These are phyloP conservation scores for Lablab purpureus DNA, from an alignment of 306 rosid genomes.

Conservation along the genomic window DNA sequence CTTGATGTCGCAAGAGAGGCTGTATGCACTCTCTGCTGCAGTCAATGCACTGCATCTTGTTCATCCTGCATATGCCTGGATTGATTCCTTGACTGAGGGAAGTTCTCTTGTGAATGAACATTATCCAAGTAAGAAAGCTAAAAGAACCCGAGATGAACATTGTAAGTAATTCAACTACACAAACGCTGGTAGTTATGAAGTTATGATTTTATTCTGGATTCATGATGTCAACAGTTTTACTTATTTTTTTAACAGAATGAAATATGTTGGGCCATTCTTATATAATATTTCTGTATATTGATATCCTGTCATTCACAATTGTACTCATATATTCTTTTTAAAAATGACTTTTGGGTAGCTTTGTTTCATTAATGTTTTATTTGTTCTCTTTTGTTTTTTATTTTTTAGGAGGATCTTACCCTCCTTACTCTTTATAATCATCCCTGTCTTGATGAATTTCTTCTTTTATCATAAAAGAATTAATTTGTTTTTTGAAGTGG, in stretches of 20 bases:
- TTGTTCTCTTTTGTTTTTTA: background rate
- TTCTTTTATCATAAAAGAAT: conserved; percentile 1
- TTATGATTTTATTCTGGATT: conserved; percentile 24
- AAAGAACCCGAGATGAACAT: conserved; percentile 61
- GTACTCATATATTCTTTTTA: background rate
- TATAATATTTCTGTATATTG: too few species aligned
- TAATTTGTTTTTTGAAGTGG: conserved; percentile 37
- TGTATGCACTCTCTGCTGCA: conserved; percentile 85
- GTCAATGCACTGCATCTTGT: conserved; percentile 89
- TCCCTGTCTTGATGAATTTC: conserved; percentile 28
- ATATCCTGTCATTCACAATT: too few species aligned
- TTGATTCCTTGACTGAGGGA: conserved; percentile 71
- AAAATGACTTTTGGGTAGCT: conserved; percentile 12
- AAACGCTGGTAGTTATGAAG: too few species aligned
- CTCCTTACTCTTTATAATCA: background rate
- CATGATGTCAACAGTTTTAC: conserved; percentile 35
- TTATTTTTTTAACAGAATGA: conserved; percentile 30
- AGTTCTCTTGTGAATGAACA: conserved; percentile 58
- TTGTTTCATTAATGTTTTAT: background rate
- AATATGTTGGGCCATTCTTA: background rate
- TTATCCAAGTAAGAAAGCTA: conserved; percentile 82
- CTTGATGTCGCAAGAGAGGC: conserved; percentile 74
- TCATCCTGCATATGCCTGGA: conserved; percentile 87
- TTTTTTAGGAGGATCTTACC: conserved; percentile 2
- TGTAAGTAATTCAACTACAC: conserved; percentile 57